Percentiles rank a stretch among this genome's conserved stretches.
Evolutionary conservation across 2,329 filamentous ascomycete species (phyloP).

Genomic region (Penicillium sclerotiorum): DNA sequence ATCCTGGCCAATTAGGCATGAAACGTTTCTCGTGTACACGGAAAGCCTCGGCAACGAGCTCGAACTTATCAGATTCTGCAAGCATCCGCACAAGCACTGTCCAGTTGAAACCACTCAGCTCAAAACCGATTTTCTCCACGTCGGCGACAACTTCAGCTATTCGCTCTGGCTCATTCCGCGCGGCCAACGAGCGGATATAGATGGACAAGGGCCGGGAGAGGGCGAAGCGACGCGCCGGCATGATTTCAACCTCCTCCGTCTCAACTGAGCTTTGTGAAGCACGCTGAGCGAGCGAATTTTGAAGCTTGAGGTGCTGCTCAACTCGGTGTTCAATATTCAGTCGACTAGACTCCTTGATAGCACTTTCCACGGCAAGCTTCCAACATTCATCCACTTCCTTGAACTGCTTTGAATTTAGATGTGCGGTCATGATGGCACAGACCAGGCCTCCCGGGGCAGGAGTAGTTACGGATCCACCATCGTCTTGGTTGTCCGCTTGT

Average conservation of each 20-base stretch:
- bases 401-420: slow-evolving; percentile 61
- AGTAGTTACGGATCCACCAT: slow-evolving; percentile 35
- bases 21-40: slow-evolving; percentile 72
- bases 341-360: slow-evolving; percentile 47
- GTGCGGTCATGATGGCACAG: slow-evolving; percentile 68
- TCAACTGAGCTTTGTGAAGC: too few species aligned
- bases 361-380: slow-evolving; percentile 61
- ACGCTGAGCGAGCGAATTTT: not conserved
- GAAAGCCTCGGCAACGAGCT: slow-evolving; percentile 65
- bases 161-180: slow-evolving; percentile 56
- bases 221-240: slow-evolving; percentile 51
- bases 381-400: slow-evolving; percentile 68
- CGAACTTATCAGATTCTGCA: slow-evolving; percentile 59
- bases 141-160: slow-evolving; percentile 57
- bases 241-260: too few species aligned
- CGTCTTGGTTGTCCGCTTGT: slow-evolving; percentile 7
- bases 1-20: slow-evolving; percentile 78
- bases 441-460: slow-evolving; percentile 63
- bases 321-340: slow-evolving; percentile 32
- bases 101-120: slow-evolving; percentile 76
- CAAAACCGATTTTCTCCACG: slow-evolving; percentile 69
- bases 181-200: slow-evolving; percentile 56
- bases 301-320: not conserved
- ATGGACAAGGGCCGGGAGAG: slow-evolving; percentile 53
- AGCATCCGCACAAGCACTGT: slow-evolving; percentile 74